A percentile compares a stretch with the other conserved stretches of the same genome.
phyloP scores from a whole-genome alignment of 768 basidiomycete genomes.

The Tulasnella sp. region DNA sequence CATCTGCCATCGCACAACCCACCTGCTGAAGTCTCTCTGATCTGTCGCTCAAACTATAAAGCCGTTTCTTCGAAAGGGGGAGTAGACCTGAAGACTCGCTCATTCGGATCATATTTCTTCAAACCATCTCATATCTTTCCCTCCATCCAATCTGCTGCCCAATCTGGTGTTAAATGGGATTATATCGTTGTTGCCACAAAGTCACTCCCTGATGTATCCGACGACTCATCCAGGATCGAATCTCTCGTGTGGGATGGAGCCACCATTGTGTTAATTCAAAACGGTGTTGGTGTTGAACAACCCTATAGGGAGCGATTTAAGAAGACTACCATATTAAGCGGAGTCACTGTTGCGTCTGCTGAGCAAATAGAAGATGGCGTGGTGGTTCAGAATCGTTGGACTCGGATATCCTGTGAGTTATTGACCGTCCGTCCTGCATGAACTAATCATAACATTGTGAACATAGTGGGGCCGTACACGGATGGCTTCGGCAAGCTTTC shows the following conservation, averaged over 20 bases:
- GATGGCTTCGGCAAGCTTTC: constrained; percentile 14
- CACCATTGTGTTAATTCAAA: constrained; percentile 24
- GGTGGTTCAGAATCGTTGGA: constrained; percentile 25
- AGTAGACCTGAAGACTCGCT: constrained; percentile 21
- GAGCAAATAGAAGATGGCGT: constrained; percentile 22
- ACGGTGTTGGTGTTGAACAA: constrained; percentile 25
- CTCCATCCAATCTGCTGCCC: constrained; percentile 19
- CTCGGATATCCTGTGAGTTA: constrained; percentile 18
- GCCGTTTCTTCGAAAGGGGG: constrained; percentile 21
- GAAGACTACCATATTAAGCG: constrained; percentile 20
- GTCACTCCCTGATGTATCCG: not conserved
- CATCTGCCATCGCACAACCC: constrained; percentile 19
- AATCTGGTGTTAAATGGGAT: constrained; percentile 18
- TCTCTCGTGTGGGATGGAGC: constrained; percentile 15
- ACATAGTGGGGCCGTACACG: constrained; percentile 22
- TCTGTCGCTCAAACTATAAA: constrained; percentile 24
- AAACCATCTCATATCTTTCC: constrained; percentile 22
- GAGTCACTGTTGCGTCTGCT: constrained; percentile 24
- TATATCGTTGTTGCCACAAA: constrained; percentile 26
- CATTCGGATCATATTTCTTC: constrained; percentile 24
- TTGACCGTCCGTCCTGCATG: not conserved
- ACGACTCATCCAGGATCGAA: not conserved
- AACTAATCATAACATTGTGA: not conserved
- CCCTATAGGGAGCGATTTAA: constrained; percentile 22
- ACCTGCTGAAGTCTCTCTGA: constrained; percentile 23